A percentile compares a stretch with the other conserved stretches of the same genome.
Evolutionary conservation across 306 rosid genomes (phyloP).

Genomic region (Ormosia emarginata): DNA sequence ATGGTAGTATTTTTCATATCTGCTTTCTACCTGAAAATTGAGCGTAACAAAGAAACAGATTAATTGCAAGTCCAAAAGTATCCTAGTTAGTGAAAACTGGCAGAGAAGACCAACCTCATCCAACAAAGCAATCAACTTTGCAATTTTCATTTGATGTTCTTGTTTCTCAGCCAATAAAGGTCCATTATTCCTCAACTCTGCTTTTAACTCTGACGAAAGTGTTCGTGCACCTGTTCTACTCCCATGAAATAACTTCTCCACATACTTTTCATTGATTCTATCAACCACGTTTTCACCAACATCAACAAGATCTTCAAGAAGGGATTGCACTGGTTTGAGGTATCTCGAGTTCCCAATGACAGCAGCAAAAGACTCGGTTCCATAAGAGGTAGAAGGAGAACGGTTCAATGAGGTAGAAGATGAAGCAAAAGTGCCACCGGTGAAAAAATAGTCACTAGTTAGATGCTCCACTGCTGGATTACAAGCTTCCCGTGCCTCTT

Average conservation of each 20-base stretch:
- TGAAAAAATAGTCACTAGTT: constrained; percentile 47
- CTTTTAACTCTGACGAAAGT: constrained; percentile 57
- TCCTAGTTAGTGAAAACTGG: constrained; percentile 5
- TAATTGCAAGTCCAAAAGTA: not conserved
- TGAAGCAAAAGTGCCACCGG: constrained; percentile 36
- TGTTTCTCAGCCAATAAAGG: constrained; percentile 52
- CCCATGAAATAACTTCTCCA: constrained; percentile 47
- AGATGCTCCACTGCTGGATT: constrained; percentile 38
- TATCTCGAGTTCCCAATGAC: constrained; percentile 57
- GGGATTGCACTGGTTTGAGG: constrained; percentile 63
- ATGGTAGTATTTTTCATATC: constrained; percentile 70
- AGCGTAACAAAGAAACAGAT: not conserved
- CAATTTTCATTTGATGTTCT: constrained; percentile 55
- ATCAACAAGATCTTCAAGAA: constrained; percentile 63
- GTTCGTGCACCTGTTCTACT: constrained; percentile 40
- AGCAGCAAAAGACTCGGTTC: constrained; percentile 44
- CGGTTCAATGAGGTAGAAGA: constrained; percentile 46
- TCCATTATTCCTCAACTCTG: constrained; percentile 53
- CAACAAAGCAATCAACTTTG: constrained; percentile 57
- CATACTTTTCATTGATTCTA: constrained; percentile 48
- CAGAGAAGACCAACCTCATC: constrained; percentile 52
- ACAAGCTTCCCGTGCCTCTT: constrained; percentile 42
- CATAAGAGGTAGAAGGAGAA: constrained; percentile 48
- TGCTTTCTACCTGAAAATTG: constrained; percentile 61
- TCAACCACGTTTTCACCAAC: constrained; percentile 56